Percentiles rank a stretch among this genome's conserved stretches.
Conservation (phyloP, 441 rosid species). For the Jatropha multifida region DNA sequence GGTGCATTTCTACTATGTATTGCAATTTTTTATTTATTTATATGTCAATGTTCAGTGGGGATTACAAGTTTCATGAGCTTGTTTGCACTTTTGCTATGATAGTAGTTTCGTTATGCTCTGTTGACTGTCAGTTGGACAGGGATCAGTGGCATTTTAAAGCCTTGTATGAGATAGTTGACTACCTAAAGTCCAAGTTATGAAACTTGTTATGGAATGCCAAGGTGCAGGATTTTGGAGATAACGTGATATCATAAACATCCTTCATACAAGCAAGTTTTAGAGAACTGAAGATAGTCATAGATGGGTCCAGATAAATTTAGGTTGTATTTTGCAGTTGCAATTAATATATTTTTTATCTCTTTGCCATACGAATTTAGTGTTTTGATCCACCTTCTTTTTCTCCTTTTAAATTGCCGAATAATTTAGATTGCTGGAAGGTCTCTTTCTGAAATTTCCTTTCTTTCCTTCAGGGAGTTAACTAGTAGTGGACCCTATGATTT, state of each 20-base stretch:
- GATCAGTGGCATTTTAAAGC: not conserved
- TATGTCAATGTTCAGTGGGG: not conserved
- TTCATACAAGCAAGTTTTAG: not conserved
- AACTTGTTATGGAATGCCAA: not conserved
- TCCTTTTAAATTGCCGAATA: conserved; percentile 4
- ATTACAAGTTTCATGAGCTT: not conserved
- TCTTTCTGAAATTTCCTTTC: conserved; percentile 1
- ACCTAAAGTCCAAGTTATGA: not conserved
- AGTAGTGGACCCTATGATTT: conserved; percentile 41
- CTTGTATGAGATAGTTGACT: not conserved
- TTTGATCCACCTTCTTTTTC: conserved; percentile 9
- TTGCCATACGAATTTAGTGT: not conserved
- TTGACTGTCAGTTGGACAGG: not conserved
- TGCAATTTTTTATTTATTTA: not conserved
- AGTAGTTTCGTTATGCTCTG: not conserved
- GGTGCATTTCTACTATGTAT: conserved; percentile 1
- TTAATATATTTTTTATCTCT: not conserved
- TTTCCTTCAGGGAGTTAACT: conserved; percentile 34
- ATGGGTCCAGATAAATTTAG: not conserved
- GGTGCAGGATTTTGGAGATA: not conserved
- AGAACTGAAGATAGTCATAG: not conserved
- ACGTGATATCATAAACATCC: not conserved
- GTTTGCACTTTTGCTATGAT: not conserved
- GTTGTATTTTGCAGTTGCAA: not conserved
- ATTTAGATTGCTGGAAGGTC: conserved; percentile 7